phyloP scores from a whole-genome alignment of 257 asterid species.

The Sherardia arvensis region DNA sequence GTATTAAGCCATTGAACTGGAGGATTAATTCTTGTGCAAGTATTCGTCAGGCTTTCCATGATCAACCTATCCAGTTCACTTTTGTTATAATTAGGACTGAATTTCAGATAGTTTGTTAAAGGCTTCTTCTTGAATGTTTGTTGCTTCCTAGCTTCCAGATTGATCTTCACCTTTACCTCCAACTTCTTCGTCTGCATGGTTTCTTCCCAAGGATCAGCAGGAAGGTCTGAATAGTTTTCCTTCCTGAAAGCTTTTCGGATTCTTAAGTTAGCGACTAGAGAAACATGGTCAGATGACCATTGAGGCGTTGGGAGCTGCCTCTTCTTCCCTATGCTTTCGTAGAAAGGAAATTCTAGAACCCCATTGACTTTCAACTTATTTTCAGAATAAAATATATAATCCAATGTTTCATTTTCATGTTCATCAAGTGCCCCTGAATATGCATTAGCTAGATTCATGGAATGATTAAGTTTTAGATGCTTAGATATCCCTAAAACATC shows the following conservation, averaged over 20 bases:
- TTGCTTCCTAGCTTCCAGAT: not conserved
- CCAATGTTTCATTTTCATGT: not conserved
- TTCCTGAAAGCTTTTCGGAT: not conserved
- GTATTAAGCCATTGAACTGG: not conserved
- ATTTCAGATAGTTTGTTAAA: not conserved
- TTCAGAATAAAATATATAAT: constrained; percentile 5
- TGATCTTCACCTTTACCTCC: not conserved
- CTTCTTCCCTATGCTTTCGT: not conserved
- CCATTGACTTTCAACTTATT: constrained; percentile 8
- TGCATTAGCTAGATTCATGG: not conserved
- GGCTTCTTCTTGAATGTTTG: not conserved
- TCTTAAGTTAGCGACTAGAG: constrained; percentile 1
- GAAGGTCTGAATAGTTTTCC: not conserved
- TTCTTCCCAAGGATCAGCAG: constrained; percentile 6
- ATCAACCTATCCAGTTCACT: not conserved
- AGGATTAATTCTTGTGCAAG: not conserved
- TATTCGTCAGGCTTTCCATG: not conserved
- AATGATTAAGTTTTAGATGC: not conserved
- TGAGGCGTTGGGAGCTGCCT: constrained; percentile 7
- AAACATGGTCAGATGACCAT: constrained; percentile 11
- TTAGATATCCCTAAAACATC: constrained; percentile 1
- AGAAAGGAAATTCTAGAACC: not conserved
- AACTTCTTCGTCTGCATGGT: constrained; percentile 6
- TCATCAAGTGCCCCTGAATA: not conserved
- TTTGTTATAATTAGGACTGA: not conserved